Base-by-base conservation (phyloP, 495 filamentous ascomycete genomes). In the Durotheca rogersii region DNA sequence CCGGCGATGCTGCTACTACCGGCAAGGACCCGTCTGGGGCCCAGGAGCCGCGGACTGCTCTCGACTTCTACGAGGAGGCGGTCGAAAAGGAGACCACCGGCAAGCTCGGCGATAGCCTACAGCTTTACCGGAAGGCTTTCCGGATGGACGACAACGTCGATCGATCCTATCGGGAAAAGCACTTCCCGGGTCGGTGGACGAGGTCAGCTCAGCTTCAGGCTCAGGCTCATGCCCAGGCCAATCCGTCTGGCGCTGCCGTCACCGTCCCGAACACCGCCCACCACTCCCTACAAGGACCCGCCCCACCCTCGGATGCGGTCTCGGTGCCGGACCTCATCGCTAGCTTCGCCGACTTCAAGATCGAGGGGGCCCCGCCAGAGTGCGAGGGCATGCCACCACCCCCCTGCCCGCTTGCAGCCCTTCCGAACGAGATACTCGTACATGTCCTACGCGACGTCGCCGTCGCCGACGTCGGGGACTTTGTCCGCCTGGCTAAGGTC, bases 11-110 rank as follows among this genome's bases (percentile, higher is more conserved):
- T 41, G 30, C 31, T 17, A 41, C 27, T 36, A 4, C 5, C n/a
- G 44, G 33, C 14, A 41, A 55, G 19, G 35, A 46, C 15, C n/a
- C n/a, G n/a, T n/a, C n/a, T n/a, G 46, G 30, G 15, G 40, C 46
- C 7, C 53, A 67, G 21, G 85, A 89, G 56, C 89, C 86, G 9
- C 71, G 71, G 16, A 88, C 90, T 6, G 93, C 93, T 2, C 68
- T 97, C 30, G 93, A 96, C 60, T 88, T 96, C 66, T 97, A 94
- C 61, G 93, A 97, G 65, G 78, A 80, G 65, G 94, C 92, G 0
- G 89, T 95, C 6, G 89, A 96, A 71, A 88, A 81, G 60, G 94
- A 97, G 69, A 76, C 76, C 0, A 82, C 84, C 47, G 93, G 93
- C 0, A 92, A 78, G 45, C 71, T 97, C 14, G 92, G 93, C 3